A percentile compares a stretch with the other conserved stretches of the same genome.
Evolutionary conservation across 129 eudicot genomes (phyloP).

Genomic region (Deinandra increscens): DNA sequence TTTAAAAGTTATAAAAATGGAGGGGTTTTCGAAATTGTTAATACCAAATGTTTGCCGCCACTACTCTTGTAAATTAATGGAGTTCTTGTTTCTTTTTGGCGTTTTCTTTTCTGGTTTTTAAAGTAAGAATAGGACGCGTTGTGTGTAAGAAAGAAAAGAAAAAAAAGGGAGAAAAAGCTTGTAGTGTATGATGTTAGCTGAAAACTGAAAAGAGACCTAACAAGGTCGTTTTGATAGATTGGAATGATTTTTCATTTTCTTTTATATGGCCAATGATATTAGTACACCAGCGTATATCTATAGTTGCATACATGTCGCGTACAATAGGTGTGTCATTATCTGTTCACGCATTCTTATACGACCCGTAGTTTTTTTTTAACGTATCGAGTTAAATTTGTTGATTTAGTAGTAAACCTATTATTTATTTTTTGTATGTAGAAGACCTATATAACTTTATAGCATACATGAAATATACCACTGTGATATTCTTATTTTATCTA

Average conservation of each 20-base stretch:
- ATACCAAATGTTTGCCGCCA: conserved; percentile 21
- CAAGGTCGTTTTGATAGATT: not conserved
- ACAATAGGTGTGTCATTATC: too few species aligned
- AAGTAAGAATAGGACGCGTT: not conserved
- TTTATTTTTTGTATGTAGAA: too few species aligned
- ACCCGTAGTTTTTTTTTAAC: too few species aligned
- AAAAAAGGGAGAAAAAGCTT: not conserved
- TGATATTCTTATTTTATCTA: too few species aligned
- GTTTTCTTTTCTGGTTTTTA: not conserved
- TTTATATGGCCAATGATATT: not conserved
- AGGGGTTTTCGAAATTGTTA: conserved; percentile 12
- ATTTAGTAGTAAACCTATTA: too few species aligned
- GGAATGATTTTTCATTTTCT: not conserved
- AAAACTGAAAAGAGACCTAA: not conserved
- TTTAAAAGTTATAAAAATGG: not conserved
- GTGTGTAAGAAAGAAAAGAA: not conserved
- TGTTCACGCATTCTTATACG: too few species aligned
- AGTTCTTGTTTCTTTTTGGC: not conserved
- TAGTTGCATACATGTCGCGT: too few species aligned
- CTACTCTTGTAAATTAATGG: conserved; percentile 16
- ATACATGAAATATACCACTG: too few species aligned
- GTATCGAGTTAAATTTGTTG: too few species aligned
- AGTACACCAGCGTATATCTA: not conserved
- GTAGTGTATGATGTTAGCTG: not conserved
- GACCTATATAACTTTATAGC: too few species aligned